phyloP scores from a whole-genome alignment of 306 rosid species.

The Sophora flavescens region DNA sequence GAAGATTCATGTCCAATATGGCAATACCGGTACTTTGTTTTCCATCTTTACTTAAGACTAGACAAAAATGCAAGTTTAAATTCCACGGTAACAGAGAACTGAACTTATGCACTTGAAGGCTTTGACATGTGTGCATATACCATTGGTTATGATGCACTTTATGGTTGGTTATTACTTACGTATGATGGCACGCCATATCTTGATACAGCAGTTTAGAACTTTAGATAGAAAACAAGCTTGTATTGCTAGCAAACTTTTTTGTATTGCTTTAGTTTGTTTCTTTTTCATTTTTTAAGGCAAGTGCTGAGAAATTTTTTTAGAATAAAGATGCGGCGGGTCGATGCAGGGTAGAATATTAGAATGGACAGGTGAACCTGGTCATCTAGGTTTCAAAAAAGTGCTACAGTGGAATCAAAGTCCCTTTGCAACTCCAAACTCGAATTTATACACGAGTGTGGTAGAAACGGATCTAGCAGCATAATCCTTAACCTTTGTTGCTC shows the following conservation, averaged over 20 bases:
- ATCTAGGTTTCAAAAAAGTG: constrained; percentile 48
- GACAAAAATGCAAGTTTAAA: constrained; percentile 10
- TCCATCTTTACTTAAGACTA: constrained; percentile 1
- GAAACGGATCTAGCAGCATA: constrained; percentile 39
- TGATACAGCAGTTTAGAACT: constrained; percentile 13
- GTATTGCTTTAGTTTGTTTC: background rate
- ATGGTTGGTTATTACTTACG: constrained; percentile 1
- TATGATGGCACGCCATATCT: constrained; percentile 43
- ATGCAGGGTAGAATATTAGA: constrained; percentile 55
- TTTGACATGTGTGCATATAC: constrained; percentile 23
- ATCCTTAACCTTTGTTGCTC: constrained; percentile 4
- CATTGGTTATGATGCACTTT: constrained; percentile 11
- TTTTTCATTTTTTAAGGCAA: constrained; percentile 18
- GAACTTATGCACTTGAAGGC: background rate
- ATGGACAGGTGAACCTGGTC: constrained; percentile 57
- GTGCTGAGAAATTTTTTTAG: constrained; percentile 30
- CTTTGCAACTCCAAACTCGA: constrained; percentile 30
- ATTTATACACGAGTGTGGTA: constrained; percentile 6
- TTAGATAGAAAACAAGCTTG: constrained; percentile 5
- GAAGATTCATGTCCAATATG: constrained; percentile 66
- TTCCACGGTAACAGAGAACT: constrained; percentile 29
- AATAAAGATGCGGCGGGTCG: constrained; percentile 70
- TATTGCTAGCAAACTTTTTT: background rate
- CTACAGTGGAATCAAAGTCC: constrained; percentile 51
- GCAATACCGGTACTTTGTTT: constrained; percentile 41